Evolutionary conservation across 2,329 filamentous ascomycete genomes (phyloP).

Genomic region (Fusarium virguliforme): DNA sequence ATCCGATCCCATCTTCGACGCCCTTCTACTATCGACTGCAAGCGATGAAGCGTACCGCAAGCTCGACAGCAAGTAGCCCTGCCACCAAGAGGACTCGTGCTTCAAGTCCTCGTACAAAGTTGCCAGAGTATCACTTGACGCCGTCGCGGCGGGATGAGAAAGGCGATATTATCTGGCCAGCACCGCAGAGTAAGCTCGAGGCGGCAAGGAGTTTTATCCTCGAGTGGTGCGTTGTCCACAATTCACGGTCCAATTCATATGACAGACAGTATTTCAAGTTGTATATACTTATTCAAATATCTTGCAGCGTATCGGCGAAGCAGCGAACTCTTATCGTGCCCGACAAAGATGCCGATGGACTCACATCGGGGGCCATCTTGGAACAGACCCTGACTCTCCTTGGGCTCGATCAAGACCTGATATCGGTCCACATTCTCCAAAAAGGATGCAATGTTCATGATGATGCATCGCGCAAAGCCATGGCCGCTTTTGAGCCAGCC

Average conservation of each 20-base stretch:
- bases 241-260: neutral
- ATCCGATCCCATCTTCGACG: too few relatives aligned
- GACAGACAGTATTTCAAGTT: neutral
- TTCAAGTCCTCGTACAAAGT: neutral
- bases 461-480: constrained; percentile 65
- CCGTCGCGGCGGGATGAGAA: constrained; percentile 54
- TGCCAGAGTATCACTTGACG: constrained; percentile 37
- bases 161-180: constrained; percentile 74
- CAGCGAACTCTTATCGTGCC: constrained; percentile 73
- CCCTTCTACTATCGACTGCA: neutral
- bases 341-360: constrained; percentile 79
- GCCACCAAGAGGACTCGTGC: constrained; percentile 23
- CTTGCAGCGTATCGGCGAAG: constrained; percentile 16
- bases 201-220: constrained; percentile 70
- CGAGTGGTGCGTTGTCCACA: constrained; percentile 65
- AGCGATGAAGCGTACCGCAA: constrained; percentile 29
- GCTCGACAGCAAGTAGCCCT: neutral
- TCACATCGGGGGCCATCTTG: constrained; percentile 76
- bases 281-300: constrained; percentile 25
- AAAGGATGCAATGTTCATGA: constrained; percentile 74
- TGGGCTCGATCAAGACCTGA: constrained; percentile 67
- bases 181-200: constrained; percentile 69
- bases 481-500: constrained; percentile 65
- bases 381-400: constrained; percentile 72
- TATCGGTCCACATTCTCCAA: constrained; percentile 71